Percentiles rank a stretch among this genome's conserved stretches.
Evolutionary conservation across 108 stramenopile genomes (phyloP).

Genomic region (Skeletonema potamos): DNA sequence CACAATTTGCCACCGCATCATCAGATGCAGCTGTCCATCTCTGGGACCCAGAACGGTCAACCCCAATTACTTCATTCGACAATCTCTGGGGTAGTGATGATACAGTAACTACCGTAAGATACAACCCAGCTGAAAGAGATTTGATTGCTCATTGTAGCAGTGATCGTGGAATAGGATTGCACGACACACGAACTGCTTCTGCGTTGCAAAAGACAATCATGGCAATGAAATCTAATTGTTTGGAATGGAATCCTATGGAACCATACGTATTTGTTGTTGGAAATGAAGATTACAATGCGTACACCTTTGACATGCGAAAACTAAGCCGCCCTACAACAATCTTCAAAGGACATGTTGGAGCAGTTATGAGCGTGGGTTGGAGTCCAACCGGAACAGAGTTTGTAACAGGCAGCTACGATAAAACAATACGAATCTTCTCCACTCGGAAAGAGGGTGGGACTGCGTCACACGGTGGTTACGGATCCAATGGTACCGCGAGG

Average conservation of each 20-base stretch:
- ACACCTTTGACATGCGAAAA: constrained; percentile 98
- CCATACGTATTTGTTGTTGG: constrained; percentile 97
- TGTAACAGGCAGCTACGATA: constrained; percentile 93
- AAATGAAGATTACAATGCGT: constrained; percentile 94
- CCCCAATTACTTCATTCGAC: constrained; percentile 77
- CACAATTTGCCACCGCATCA: constrained; percentile 89
- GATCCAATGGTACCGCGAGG: constrained; percentile 56
- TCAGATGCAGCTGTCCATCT: constrained; percentile 84
- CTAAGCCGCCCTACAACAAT: constrained; percentile 82
- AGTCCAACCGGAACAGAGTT: constrained; percentile 98
- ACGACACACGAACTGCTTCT: constrained; percentile 86
- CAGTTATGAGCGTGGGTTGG: constrained; percentile 93
- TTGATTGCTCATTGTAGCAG: constrained; percentile 88
- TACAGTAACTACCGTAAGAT: constrained; percentile 88
- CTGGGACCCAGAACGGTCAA: constrained; percentile 86
- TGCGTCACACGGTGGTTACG: constrained; percentile 15
- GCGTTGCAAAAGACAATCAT: constrained; percentile 93
- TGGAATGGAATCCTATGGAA: constrained; percentile 99
- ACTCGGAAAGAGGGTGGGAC: constrained; percentile 53
- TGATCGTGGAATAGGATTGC: constrained; percentile 93
- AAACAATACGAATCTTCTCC: constrained; percentile 92
- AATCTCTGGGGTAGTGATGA: constrained; percentile 94
- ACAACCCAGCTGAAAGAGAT: constrained; percentile 94
- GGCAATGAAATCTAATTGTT: constrained; percentile 89
- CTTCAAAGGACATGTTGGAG: constrained; percentile 97